Conservation (phyloP, 164 flowering plant genomes). For the Magnolia sinica region DNA sequence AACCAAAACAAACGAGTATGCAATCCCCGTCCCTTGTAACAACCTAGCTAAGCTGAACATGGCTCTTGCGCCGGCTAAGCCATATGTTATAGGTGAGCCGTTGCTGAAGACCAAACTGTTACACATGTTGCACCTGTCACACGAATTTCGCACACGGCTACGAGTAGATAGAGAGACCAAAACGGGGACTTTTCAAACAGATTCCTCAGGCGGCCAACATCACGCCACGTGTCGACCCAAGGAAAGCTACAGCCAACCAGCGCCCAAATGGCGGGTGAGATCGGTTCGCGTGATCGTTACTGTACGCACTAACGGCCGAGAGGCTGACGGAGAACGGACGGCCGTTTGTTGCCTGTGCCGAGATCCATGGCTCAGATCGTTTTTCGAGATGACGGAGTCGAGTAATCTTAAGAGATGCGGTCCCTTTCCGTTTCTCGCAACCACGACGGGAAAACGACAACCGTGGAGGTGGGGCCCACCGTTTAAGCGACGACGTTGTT, state of each 20-base stretch:
- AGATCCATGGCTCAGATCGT: not conserved
- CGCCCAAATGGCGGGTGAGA: not conserved
- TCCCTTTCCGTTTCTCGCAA: not conserved
- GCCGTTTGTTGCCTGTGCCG: not conserved
- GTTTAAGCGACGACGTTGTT: conserved; percentile 6
- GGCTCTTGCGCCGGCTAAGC: too few species aligned
- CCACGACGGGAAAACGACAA: conserved; percentile 7
- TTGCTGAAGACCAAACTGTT: not conserved
- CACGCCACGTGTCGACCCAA: not conserved
- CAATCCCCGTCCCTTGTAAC: too few species aligned
- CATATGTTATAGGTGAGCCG: not conserved
- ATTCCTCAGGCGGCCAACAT: conserved; percentile 3
- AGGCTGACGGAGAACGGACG: not conserved
- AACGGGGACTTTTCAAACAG: conserved; percentile 10
- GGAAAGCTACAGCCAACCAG: conserved; percentile 1
- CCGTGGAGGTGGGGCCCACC: not conserved
- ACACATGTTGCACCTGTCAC: not conserved
- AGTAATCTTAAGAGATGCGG: not conserved
- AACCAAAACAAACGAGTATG: too few species aligned
- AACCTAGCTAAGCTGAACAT: too few species aligned
- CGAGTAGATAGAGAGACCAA: not conserved
- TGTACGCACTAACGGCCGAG: not conserved
- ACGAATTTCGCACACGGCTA: not conserved
- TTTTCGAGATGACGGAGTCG: not conserved
- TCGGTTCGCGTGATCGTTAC: not conserved